Evolutionary conservation across 139 green algal genomes (phyloP), one percentile per base, ranked within the genome.

Genomic region (Edaphochlamys debaryana): DNA sequence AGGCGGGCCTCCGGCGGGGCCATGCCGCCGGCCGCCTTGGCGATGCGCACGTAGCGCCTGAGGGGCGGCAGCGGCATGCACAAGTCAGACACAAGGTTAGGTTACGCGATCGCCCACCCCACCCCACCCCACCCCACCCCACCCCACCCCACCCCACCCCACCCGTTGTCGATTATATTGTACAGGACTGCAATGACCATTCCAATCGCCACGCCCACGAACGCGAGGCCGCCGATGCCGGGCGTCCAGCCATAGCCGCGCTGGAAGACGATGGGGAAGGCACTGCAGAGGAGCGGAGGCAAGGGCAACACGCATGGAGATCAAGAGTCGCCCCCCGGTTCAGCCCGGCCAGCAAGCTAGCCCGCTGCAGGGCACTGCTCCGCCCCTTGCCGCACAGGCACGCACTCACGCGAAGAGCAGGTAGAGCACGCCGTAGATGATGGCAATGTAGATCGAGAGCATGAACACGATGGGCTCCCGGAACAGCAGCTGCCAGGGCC

Each of bases 371-470:
- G n/a, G n/a, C n/a, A n/a, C n/a, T n/a, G n/a, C n/a, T n/a, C n/a
- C n/a, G n/a, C n/a, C n/a, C n/a, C n/a, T n/a, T n/a, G n/a, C n/a
- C n/a, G n/a, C n/a, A n/a, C n/a, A n/a, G n/a, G n/a, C n/a, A n/a
- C n/a, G n/a, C n/a, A 54, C 45, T 54, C 45, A 54, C 45, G 50
- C 60, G 60, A 82, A 82, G 0, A 72, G 42, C 62, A 82, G 54
- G 75, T 82, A 82, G 3, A 82, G 75, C 8, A 72, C 25, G 30
- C 75, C 75, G 62, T 82, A 82, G 42, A 82, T 72, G 20, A 82
- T 72, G 40, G 75, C 75, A 40, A 72, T 63, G 63, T 82, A 82
- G 30, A 82, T 64, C 13, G 40, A 66, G 8, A 82, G 62, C 41
- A 73, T 20, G n/a, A 72, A 22, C n/a, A 82, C 75, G 62, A 82